Conservation (phyloP, 225 moss, liverwort and hornwort species). For the Physcomitrellopsis africana region DNA sequence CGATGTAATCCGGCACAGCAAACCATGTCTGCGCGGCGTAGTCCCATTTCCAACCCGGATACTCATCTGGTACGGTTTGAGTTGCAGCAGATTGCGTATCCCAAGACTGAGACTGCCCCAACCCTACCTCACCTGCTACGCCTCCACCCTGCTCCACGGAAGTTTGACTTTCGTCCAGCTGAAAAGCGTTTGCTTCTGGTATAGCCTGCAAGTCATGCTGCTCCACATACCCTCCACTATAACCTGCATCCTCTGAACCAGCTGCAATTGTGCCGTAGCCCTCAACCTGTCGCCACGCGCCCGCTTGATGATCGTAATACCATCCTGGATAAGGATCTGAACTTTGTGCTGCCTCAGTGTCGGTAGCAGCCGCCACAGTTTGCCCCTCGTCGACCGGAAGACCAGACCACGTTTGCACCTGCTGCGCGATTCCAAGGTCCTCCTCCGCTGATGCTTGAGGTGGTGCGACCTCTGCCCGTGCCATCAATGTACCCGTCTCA, state of each 20-base stretch:
- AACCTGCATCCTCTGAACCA: slow-evolving; percentile 29
- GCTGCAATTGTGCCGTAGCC: slow-evolving; percentile 28
- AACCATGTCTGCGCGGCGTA: slow-evolving; percentile 55
- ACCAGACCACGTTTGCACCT: slow-evolving; percentile 20
- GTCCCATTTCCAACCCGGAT: slow-evolving; percentile 65
- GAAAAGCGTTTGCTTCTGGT: slow-evolving; percentile 30
- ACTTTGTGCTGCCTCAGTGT: background rate
- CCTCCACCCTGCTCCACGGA: slow-evolving; percentile 30
- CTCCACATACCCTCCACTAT: slow-evolving; percentile 25
- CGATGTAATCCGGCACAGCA: slow-evolving; percentile 30
- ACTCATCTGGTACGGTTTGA: slow-evolving; percentile 52
- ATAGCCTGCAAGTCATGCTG: slow-evolving; percentile 36
- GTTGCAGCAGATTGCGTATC: slow-evolving; percentile 38
- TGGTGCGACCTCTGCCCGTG: slow-evolving; percentile 31
- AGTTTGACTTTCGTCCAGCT: slow-evolving; percentile 25
- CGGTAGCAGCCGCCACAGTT: slow-evolving; percentile 21
- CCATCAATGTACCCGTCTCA: slow-evolving; percentile 20
- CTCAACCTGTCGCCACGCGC: slow-evolving; percentile 68
- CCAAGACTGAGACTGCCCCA: slow-evolving; percentile 45
- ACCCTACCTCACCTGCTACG: slow-evolving; percentile 21
- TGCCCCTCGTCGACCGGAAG: slow-evolving; percentile 10
- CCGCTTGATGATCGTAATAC: slow-evolving; percentile 73
- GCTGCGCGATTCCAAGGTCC: slow-evolving; percentile 21
- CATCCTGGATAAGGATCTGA: slow-evolving; percentile 78
- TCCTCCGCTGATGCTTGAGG: slow-evolving; percentile 10